Conservation (phyloP, 176 grass and related monocot genomes). For the Avena insularis region DNA sequence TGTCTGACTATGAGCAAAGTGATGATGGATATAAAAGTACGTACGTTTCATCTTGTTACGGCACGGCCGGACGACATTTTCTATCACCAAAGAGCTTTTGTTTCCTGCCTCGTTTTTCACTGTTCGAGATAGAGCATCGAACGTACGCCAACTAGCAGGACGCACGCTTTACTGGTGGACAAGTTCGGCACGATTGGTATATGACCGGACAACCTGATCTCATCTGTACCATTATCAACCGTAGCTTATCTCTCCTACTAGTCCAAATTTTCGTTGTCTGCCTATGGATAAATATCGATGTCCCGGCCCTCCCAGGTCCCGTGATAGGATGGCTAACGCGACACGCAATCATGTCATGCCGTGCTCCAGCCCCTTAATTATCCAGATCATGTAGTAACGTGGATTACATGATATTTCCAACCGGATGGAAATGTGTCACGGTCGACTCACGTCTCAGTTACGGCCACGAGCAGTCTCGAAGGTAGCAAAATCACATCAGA, state of each 20-base stretch:
- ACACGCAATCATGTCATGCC: constrained; percentile 31
- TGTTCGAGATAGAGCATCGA: constrained; percentile 24
- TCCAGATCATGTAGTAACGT: constrained; percentile 33
- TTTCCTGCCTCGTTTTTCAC: not conserved
- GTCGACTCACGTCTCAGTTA: not conserved
- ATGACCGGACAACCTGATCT: not conserved
- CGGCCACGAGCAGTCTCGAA: no score
- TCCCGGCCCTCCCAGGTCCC: not conserved
- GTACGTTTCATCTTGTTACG: not conserved
- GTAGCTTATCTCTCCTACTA: constrained; percentile 24
- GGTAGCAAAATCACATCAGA: no score
- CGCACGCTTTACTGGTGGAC: not conserved
- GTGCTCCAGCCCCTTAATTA: constrained; percentile 18
- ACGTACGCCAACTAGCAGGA: not conserved
- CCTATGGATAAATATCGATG: constrained; percentile 32
- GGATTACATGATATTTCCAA: constrained; percentile 16
- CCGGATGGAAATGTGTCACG: not conserved
- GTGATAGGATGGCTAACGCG: constrained; percentile 2
- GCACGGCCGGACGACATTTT: not conserved
- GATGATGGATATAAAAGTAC: no score
- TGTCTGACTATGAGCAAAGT: no score
- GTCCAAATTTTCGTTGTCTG: constrained; percentile 10
- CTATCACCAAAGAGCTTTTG: not conserved
- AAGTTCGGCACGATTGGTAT: constrained; percentile 28
- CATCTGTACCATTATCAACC: constrained; percentile 15